Evolutionary conservation across 2,329 filamentous ascomycete species (phyloP).

Genomic region (Aspergillus neoniger): DNA sequence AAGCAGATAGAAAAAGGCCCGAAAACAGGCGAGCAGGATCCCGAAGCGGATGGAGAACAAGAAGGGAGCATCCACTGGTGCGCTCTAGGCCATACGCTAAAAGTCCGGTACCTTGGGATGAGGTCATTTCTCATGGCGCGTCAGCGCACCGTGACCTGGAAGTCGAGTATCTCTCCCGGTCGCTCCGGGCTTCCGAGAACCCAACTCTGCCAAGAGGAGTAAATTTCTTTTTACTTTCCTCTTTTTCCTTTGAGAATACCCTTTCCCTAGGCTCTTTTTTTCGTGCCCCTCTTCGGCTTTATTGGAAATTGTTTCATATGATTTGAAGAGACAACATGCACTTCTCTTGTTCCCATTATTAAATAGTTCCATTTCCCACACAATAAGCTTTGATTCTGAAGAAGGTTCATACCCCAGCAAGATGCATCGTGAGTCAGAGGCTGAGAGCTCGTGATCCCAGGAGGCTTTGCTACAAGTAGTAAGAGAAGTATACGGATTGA

Average conservation of each 20-base stretch:
- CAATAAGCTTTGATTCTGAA: too few relatives aligned
- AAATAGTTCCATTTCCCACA: too few relatives aligned
- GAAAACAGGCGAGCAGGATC: neutral
- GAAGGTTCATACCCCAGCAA: too few relatives aligned
- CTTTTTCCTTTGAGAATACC: neutral
- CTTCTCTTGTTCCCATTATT: too few relatives aligned
- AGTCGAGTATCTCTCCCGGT: conserved; percentile 14
- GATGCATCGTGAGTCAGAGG: conserved; percentile 2
- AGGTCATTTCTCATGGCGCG: conserved; percentile 20
- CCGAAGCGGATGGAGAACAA: neutral
- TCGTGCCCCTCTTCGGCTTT: neutral
- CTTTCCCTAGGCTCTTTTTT: neutral
- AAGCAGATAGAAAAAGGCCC: neutral
- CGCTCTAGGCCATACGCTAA: conserved; percentile 19
- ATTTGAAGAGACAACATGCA: too few relatives aligned
- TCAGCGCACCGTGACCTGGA: conserved; percentile 18
- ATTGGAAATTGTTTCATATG: too few relatives aligned
- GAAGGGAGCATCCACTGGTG: neutral
- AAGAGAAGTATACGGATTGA: too few relatives aligned
- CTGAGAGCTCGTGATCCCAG: neutral
- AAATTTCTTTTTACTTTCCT: neutral
- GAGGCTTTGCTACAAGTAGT: neutral
- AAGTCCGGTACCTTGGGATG: conserved; percentile 21
- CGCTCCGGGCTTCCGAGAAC: conserved; percentile 19
- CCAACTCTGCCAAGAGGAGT: neutral